Evolutionary conservation across 495 filamentous ascomycete species (phyloP), one percentile per base, ranked within the genome.

Genomic region (Trichoderma asperelloides): DNA sequence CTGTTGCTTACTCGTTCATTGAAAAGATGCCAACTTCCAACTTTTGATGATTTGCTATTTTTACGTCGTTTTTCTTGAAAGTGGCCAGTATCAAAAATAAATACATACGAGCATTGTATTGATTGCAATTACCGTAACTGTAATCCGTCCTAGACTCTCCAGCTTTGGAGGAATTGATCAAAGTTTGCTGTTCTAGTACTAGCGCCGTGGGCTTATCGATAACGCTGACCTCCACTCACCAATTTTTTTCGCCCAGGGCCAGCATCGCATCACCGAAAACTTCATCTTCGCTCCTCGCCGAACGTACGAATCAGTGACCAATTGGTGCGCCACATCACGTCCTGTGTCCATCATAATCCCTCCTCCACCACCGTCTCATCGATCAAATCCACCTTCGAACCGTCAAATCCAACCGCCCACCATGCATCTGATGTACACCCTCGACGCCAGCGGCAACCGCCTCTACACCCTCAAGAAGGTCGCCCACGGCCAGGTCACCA

Each of bases 391-490:
- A n/a, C 7, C 12, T n/a, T 13, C 41, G 8, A 66, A 55, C 13
- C 41, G 4, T 23, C 33, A n/a, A 27, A 51, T 39, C 27, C 43
- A 33, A 37, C 64, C 16, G 27, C 27, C 51, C 75, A 82, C 68
- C n/a, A 92, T 92, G 89, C 89, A 92, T 90, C 81, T 92, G 68
- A 91, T 91, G 93, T 96, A 91, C 86, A 91, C 89, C 65, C 76
- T 91, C 75, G 89, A 89, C 75, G 73, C 85, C 73, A 79, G 83
- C 57, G 93, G 92, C 81, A 91, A 92, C 80, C 89, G 92, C 69
- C 73, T 88, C 72, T 98, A 97, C 86, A 96, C 94, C 11, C 86
- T 94, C 65, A 89, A 93, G 77, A 96, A 95, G 78, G 84, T 92
- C 70, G 78, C 87, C 27, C 76, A 85, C 67, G 88, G 89, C 71